phyloP scores from a whole-genome alignment of 139 green algal species.

The Gonium pectorale region DNA sequence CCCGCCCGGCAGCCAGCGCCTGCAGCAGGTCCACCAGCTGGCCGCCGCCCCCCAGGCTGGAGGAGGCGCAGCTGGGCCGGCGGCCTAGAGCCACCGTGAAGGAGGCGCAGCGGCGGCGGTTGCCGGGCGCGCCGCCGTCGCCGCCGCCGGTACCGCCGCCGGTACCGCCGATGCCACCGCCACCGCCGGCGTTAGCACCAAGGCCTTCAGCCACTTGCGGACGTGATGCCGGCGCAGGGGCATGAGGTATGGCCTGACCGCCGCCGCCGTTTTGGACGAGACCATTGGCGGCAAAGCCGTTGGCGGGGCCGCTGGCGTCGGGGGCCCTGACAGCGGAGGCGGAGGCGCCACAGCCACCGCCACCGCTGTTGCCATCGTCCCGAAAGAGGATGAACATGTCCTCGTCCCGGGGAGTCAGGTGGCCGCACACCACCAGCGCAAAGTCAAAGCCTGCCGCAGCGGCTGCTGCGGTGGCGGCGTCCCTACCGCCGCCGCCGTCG shows the following conservation, averaged over 20 bases:
- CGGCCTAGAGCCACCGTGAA: neutral
- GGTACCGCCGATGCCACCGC: neutral
- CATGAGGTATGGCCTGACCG: no score
- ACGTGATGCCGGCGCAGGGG: no score
- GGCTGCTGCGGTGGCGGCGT: neutral
- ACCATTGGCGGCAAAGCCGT: no score
- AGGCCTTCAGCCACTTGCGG: no score
- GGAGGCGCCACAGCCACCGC: no score
- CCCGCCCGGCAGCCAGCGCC: neutral
- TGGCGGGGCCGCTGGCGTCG: no score
- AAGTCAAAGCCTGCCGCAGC: slow-evolving; percentile 63
- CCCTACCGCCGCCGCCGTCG: neutral
- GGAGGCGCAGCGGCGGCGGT: no score
- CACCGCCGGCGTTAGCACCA: no score
- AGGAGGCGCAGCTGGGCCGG: neutral
- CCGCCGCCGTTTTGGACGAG: no score
- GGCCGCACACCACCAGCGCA: slow-evolving; percentile 76
- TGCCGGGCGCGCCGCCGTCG: no score
- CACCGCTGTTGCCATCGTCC: neutral
- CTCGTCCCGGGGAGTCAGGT: slow-evolving; percentile 91
- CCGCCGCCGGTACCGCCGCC: neutral
- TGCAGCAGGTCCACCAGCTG: neutral
- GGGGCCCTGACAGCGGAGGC: no score
- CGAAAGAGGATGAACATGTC: slow-evolving; percentile 91
- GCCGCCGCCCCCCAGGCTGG: neutral